phyloP scores from a whole-genome alignment of 192 early-diverging fungal species.

The Phycomyces nitens region DNA sequence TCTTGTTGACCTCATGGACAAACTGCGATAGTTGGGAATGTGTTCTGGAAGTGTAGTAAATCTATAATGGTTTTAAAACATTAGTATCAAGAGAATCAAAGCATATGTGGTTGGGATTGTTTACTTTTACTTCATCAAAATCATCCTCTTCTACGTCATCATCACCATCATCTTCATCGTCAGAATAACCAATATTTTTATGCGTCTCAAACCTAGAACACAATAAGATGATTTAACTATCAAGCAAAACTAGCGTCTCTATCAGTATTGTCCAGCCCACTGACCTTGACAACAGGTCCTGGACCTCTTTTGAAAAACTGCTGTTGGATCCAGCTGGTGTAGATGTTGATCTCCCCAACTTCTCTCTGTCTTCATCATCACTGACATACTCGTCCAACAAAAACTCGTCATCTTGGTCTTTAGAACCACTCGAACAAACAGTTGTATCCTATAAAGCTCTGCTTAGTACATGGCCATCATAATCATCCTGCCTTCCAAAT shows the following conservation, averaged over 20 bases:
- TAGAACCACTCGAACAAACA: not conserved
- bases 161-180: not conserved
- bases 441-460: too few species aligned
- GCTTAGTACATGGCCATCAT: too few species aligned
- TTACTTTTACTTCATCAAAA: constrained; percentile 47
- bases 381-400: constrained; percentile 64
- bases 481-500: too few species aligned
- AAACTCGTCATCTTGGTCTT: constrained; percentile 35
- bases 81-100: too few species aligned
- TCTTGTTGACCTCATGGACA: constrained; percentile 79
- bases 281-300: not conserved
- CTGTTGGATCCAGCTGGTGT: not conserved
- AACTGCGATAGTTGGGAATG: constrained; percentile 95
- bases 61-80: constrained; percentile 26
- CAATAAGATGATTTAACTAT: not conserved
- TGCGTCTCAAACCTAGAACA: not conserved
- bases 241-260: too few species aligned
- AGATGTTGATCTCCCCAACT: constrained; percentile 5
- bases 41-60: constrained; percentile 71
- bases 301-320: not conserved
- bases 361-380: constrained; percentile 35
- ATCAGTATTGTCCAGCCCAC: too few species aligned
- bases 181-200: not conserved
- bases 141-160: constrained; percentile 21
- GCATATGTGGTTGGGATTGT: too few species aligned